These are phyloP conservation scores for Rhododendron williamsianum DNA, from an alignment of 148 eudicot genomes.

Conservation along the genomic window DNA sequence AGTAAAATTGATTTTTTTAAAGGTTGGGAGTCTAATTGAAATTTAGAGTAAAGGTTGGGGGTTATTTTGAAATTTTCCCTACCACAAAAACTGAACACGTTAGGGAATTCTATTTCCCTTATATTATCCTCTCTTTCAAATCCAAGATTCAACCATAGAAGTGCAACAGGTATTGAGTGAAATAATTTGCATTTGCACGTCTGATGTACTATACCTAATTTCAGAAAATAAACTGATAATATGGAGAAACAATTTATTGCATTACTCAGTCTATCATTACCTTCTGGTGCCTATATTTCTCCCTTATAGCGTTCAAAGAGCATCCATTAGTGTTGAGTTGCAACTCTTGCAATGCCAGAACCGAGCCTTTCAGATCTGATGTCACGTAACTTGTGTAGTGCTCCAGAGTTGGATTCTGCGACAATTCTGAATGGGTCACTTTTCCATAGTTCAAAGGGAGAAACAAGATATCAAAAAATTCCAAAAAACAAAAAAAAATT, in stretches of 20 bases:
- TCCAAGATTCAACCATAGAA: conserved; percentile 2
- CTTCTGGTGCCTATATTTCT: conserved; percentile 71
- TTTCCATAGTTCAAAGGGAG: background rate
- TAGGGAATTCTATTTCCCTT: background rate
- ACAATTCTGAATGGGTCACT: conserved; percentile 7
- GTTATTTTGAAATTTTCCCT: too few relatives aligned
- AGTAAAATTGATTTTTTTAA: too few relatives aligned
- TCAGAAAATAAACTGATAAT: background rate
- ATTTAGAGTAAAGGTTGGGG: too few relatives aligned
- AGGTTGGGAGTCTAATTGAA: too few relatives aligned
- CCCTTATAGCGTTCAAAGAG: conserved; percentile 58
- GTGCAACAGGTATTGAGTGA: background rate
- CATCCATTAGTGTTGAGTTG: conserved; percentile 44
- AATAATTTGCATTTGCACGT: background rate
- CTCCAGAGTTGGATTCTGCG: conserved; percentile 80
- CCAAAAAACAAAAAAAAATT: background rate
- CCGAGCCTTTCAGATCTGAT: conserved; percentile 49
- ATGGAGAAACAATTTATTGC: background rate
- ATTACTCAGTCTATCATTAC: conserved; percentile 23
- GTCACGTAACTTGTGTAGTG: conserved; percentile 60
- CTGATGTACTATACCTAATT: background rate
- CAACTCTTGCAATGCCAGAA: conserved; percentile 58
- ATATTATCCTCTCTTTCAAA: background rate
- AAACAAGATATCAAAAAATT: background rate
- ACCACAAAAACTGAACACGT: background rate